Percentiles rank a stretch among this genome's conserved stretches.
Conservation (phyloP, 768 basidiomycete species). For the Pleurotus eryngii region DNA sequence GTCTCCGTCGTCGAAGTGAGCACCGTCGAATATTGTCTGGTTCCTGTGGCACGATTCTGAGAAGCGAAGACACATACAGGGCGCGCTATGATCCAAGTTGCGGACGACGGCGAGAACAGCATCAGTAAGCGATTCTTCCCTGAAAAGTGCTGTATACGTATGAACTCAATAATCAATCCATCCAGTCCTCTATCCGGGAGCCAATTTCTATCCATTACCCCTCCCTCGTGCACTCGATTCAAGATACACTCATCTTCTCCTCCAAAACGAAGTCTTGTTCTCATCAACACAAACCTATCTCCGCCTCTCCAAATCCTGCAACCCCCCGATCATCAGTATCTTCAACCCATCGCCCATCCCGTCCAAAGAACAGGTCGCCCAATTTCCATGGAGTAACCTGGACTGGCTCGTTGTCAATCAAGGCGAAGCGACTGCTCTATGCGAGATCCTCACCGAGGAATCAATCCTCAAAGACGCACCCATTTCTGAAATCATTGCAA, state of each 20-base stretch:
- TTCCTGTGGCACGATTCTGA: not conserved
- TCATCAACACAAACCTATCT: conserved; percentile 37
- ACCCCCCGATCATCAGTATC: conserved; percentile 18
- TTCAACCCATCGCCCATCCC: conserved; percentile 63
- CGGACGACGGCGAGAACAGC: conserved; percentile 56
- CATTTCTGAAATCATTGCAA: not conserved
- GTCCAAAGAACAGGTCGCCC: conserved; percentile 29
- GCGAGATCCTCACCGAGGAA: conserved; percentile 19
- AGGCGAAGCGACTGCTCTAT: conserved; percentile 41
- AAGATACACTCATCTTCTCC: conserved; percentile 45
- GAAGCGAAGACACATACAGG: conserved; percentile 45
- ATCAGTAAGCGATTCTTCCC: conserved; percentile 40
- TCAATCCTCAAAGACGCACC: not conserved
- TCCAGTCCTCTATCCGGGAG: conserved; percentile 55
- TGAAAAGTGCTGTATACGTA: not conserved
- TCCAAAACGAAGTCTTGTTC: conserved; percentile 59
- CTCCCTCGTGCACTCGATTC: conserved; percentile 30
- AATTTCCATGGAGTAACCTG: conserved; percentile 48
- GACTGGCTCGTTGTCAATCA: conserved; percentile 58
- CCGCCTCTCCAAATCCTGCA: conserved; percentile 12
- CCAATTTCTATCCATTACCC: conserved; percentile 40
- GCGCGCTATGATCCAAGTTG: conserved; percentile 58
- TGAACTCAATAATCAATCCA: not conserved
- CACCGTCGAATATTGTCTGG: not conserved
- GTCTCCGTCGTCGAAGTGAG: conserved; percentile 39